Evolutionary conservation across 495 filamentous ascomycete genomes (phyloP), one percentile per base, ranked within the genome.

Genomic region (Lentithecium fluviatile): DNA sequence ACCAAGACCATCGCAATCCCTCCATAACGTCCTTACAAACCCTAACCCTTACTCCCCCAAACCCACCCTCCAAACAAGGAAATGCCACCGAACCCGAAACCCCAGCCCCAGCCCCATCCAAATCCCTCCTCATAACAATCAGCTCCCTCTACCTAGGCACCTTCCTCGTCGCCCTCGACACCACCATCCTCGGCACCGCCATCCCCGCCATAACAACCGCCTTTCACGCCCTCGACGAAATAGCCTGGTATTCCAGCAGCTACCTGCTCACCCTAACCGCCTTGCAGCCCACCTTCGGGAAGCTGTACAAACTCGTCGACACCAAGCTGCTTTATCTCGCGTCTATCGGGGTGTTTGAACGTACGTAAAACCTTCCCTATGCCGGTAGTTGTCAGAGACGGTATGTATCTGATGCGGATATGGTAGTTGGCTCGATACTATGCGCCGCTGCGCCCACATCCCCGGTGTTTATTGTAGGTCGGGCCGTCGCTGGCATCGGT

Each of bases 401-500:
- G 36, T 58, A n/a, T 10, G 15, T 7, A 17, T 11, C 15, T 52
- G 23, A 52, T 8, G 15, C 32, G n/a, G n/a, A n/a, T n/a, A 0
- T 40, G 65, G 7, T 71, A 70, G 29, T 93, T 15, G 92, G 93
- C n/a, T 89, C 85, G n/a, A 74, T 91, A 40, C 75, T 96, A 60
- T 96, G 91, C 71, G 92, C 83, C 19, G 82, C 84, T 1, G 88
- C 92, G 0, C 86, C 88, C 0, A 88, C 74, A 50, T 92, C 89
- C 0, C 77, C 83, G 0, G 82, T 83, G 2, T 77, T 96, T 24
- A 96, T 96, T 62, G 73, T 91, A 55, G 92, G 92, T 10, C 84
- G 92, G 29, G 91, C 92, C 13, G 76, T 96, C 43, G 88, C 90
- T 20, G 92, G 92, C 23, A 63, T 96, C 19, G 92, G 91, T 23